Percentiles rank a stretch among this genome's conserved stretches.
phyloP scores from a whole-genome alignment of 805 yeast genomes.

The Wickerhamiella slavikovae region DNA sequence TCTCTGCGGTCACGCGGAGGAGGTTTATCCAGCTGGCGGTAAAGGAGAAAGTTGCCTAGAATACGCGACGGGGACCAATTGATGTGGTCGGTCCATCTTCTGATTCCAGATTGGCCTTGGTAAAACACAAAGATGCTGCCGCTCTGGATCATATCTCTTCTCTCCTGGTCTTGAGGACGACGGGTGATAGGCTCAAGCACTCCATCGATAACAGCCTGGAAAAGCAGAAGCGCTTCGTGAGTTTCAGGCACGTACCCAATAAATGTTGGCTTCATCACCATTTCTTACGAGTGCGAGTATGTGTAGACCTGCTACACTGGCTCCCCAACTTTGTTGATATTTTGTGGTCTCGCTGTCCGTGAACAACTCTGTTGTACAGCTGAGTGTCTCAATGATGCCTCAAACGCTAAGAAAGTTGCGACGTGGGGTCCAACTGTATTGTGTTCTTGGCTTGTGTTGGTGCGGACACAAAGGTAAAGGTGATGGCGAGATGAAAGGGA shows the following conservation, averaged over 20 bases:
- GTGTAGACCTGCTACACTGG: too few species aligned
- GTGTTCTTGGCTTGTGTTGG: too few species aligned
- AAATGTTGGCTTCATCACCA: slow-evolving; percentile 32
- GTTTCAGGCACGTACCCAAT: slow-evolving; percentile 64
- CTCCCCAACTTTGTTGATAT: too few species aligned
- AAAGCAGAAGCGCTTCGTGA: slow-evolving; percentile 58
- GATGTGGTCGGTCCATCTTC: slow-evolving; percentile 93
- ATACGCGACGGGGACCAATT: slow-evolving; percentile 87
- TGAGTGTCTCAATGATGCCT: too few species aligned
- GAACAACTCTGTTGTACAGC: too few species aligned
- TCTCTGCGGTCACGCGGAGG: background rate
- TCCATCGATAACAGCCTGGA: slow-evolving; percentile 58
- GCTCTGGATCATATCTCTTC: slow-evolving; percentile 40
- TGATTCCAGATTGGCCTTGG: slow-evolving; percentile 65
- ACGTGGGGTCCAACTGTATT: too few species aligned
- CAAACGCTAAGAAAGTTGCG: too few species aligned
- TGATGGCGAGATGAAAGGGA: too few species aligned
- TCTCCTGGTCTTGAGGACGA: slow-evolving; percentile 66
- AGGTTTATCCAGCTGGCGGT: slow-evolving; percentile 38
- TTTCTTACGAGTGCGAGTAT: background rate
- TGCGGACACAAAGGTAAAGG: too few species aligned
- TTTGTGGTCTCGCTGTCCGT: too few species aligned
- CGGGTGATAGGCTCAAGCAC: slow-evolving; percentile 42
- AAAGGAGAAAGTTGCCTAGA: slow-evolving; percentile 64
- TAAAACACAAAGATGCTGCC: slow-evolving; percentile 74